Base-by-base conservation (phyloP, 2,329 filamentous ascomycete species). In the Fusarium chaquense region DNA sequence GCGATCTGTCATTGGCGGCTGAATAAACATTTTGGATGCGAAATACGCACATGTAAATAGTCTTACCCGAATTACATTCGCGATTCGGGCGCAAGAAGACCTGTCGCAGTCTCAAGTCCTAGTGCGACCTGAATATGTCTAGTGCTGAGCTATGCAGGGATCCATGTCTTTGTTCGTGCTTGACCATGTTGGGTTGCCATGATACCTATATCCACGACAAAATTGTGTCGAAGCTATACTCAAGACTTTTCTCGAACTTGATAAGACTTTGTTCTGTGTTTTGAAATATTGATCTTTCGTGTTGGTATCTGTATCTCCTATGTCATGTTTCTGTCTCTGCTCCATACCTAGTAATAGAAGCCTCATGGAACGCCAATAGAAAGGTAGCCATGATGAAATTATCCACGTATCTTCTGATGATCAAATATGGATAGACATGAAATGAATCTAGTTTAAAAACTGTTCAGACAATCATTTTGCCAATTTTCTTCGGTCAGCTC, bases 351-450 rank as follows among this genome's bases (percentile, higher is more conserved):
- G 35, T 18, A 8, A 20, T 28, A 51, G 40, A 22, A 15, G 24
- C 43, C 45, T 52, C 57, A 62, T 62, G 41, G 36, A 30, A 26
- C n/a, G 18, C 24, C 32, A 30, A 20, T 26, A 16, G 12, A 16
- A 26, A 63, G 58, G 50, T 49, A 16, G 26, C 18, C 61, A 63
- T 63, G 61, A 63, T 63, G 43, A 43, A 49, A 47, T 32, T 26
- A 57, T 26, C 32, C 22, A 10, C 30, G 10, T 4, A n/a, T 8
- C 7, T 38, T 9, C 16, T 9, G 12, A 16, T 28, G 20, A 15
- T 44, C 10, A 36, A 16, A 18, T 8, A 24, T 2, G 9, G 16
- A 5, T 28, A 7, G 9, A 12, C 50, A 28, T 36, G 3, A 5
- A 18, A n/a, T 3, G 2, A 8, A 13, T 6, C 1, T 24, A 9